Percentiles rank a stretch among this genome's conserved stretches.
These are phyloP conservation scores for Mycena alexandri DNA, from an alignment of 768 basidiomycete species.

Conservation along the genomic window DNA sequence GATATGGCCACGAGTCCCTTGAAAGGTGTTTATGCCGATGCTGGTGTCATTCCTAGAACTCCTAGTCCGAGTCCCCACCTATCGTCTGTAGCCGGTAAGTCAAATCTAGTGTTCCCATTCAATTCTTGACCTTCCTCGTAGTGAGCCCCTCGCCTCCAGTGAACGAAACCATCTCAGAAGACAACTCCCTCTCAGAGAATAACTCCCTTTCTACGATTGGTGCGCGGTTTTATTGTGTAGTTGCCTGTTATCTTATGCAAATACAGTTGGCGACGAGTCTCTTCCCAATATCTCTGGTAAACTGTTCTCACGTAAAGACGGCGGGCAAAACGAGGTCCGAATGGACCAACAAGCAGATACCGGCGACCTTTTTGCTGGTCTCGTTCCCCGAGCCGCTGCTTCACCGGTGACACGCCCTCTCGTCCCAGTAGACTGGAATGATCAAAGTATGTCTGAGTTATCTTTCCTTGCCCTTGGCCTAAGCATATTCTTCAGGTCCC, in stretches of 20 bases:
- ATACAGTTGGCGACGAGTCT: slow-evolving; percentile 22
- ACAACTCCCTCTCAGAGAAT: neutral
- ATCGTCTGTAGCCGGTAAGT: slow-evolving; percentile 21
- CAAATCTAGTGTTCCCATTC: neutral
- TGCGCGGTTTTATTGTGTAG: neutral
- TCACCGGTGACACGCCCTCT: slow-evolving; percentile 26
- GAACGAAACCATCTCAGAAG: slow-evolving; percentile 2
- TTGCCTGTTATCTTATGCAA: neutral
- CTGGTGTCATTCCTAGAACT: slow-evolving; percentile 6
- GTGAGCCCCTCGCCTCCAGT: slow-evolving; percentile 9
- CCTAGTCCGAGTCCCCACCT: slow-evolving; percentile 13
- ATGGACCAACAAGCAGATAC: too few relatives aligned
- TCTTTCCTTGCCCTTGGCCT: neutral
- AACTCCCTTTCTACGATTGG: slow-evolving; percentile 11
- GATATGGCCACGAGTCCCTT: slow-evolving; percentile 31
- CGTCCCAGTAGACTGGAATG: slow-evolving; percentile 27
- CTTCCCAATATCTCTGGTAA: neutral
- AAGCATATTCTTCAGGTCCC: neutral
- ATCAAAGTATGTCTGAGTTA: slow-evolving; percentile 13
- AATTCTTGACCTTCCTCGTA: neutral
- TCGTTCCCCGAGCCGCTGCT: neutral
- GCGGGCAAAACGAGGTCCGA: too few relatives aligned
- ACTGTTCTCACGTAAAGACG: too few relatives aligned
- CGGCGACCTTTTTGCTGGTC: neutral
- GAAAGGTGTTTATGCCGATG: slow-evolving; percentile 14